Conservation (phyloP, 108 stramenopile species). For the Conticribra weissflogii region DNA sequence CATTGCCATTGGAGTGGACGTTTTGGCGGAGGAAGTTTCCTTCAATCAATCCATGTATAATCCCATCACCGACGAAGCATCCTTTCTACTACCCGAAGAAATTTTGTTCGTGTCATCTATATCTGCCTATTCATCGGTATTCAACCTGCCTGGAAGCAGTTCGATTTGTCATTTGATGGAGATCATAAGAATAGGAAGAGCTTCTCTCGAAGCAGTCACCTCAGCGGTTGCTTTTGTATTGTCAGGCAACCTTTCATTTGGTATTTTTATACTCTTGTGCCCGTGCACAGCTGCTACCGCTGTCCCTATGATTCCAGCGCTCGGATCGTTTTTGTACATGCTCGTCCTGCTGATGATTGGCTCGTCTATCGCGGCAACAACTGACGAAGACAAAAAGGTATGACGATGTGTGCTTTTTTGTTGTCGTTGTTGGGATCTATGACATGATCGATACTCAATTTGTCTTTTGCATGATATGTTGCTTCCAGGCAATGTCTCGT, state of each 20-base stretch:
- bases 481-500: conserved; percentile 71
- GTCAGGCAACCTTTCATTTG: conserved; percentile 59
- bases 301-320: conserved; percentile 59
- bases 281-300: conserved; percentile 64
- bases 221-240: conserved; percentile 64
- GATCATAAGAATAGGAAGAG: conserved; percentile 76
- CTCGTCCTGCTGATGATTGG: conserved; percentile 74
- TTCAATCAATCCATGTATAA: too few species aligned
- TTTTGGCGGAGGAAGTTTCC: conserved; percentile 53
- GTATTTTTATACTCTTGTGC: conserved; percentile 63
- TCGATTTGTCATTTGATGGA: conserved; percentile 66
- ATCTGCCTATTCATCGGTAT: conserved; percentile 71
- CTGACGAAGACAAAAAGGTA: conserved; percentile 37
- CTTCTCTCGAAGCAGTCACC: conserved; percentile 68
- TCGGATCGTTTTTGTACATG: conserved; percentile 70
- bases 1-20: conserved; percentile 81
- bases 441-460: too few species aligned
- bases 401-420: not conserved
- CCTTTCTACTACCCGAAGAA: conserved; percentile 62
- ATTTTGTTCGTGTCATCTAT: conserved; percentile 75
- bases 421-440: conserved; percentile 54
- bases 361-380: conserved; percentile 65
- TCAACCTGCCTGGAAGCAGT: conserved; percentile 63
- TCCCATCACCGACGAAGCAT: too few species aligned
- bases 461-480: too few species aligned